These are phyloP conservation scores for Cucurbita argyrosperma DNA, from an alignment of 306 rosid species.

Conservation along the genomic window DNA sequence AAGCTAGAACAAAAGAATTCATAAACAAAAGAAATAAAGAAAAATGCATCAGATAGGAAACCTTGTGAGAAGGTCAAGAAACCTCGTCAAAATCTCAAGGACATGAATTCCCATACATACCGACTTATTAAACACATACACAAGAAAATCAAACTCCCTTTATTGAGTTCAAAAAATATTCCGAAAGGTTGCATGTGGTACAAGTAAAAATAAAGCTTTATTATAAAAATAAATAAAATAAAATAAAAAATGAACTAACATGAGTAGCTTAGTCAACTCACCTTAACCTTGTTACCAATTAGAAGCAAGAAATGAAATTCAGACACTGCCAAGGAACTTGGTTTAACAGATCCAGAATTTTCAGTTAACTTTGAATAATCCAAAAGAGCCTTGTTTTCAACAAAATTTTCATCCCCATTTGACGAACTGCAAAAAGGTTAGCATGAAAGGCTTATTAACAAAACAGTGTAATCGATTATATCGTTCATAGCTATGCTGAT, in stretches of 20 bases:
- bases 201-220: background rate
- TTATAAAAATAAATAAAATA: background rate
- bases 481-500: conserved; percentile 6
- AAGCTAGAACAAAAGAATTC: conserved; percentile 5
- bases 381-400: conserved; percentile 88
- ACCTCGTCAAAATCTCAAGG: background rate
- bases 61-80: background rate
- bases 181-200: background rate
- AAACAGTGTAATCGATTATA: background rate
- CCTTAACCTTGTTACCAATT: conserved; percentile 86
- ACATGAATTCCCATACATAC: background rate
- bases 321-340: conserved; percentile 83
- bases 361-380: conserved; percentile 64
- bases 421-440: conserved; percentile 32
- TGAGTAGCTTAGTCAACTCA: conserved; percentile 15
- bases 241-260: background rate
- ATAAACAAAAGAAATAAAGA: background rate
- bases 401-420: conserved; percentile 80
- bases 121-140: background rate
- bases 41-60: conserved; percentile 2
- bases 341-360: conserved; percentile 56
- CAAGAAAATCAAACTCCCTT: background rate
- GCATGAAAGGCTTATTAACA: background rate
- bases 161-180: background rate
- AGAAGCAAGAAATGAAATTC: conserved; percentile 95